Evolutionary conservation across 306 rosid species (phyloP).

Genomic region (Crataegus laevigata): DNA sequence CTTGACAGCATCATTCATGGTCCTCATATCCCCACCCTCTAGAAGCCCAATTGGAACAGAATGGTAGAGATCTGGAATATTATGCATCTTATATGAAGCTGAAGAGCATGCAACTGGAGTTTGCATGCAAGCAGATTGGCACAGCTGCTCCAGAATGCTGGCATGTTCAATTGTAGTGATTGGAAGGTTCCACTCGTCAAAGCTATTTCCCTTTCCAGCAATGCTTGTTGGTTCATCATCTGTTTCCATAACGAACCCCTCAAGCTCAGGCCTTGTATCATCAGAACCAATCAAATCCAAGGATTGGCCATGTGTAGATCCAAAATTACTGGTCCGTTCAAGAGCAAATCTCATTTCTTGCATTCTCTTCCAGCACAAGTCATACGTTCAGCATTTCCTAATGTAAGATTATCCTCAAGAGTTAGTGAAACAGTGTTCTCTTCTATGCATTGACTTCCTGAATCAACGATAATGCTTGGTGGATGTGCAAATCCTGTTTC

Average conservation of each 20-base stretch:
- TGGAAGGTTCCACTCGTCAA: slow-evolving; percentile 39
- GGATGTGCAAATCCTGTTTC: slow-evolving; percentile 22
- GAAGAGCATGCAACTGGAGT: slow-evolving; percentile 54
- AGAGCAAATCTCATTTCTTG: slow-evolving; percentile 28
- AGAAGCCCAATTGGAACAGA: slow-evolving; percentile 72
- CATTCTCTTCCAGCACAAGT: slow-evolving; percentile 23
- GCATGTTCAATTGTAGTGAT: slow-evolving; percentile 34
- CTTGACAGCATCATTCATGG: slow-evolving; percentile 25
- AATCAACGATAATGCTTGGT: slow-evolving; percentile 12
- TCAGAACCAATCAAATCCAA: slow-evolving; percentile 30
- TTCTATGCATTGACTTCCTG: slow-evolving; percentile 20
- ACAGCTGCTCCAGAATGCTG: slow-evolving; percentile 43
- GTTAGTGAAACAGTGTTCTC: slow-evolving; percentile 21
- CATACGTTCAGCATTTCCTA: slow-evolving; percentile 25
- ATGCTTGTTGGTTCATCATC: slow-evolving; percentile 41
- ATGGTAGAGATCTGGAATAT: slow-evolving; percentile 15
- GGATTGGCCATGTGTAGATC: slow-evolving; percentile 29
- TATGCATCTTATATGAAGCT: slow-evolving; percentile 31
- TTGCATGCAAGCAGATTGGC: slow-evolving; percentile 46
- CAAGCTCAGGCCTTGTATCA: slow-evolving; percentile 56
- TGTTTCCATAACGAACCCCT: slow-evolving; percentile 57
- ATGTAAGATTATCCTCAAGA: slow-evolving; percentile 15
- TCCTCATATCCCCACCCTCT: slow-evolving; percentile 42
- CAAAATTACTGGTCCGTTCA: slow-evolving; percentile 22
- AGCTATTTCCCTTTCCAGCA: slow-evolving; percentile 32